A percentile compares a stretch with the other conserved stretches of the same genome.
Conservation (phyloP, 305 asterid species). For the Fraxinus sp. region DNA sequence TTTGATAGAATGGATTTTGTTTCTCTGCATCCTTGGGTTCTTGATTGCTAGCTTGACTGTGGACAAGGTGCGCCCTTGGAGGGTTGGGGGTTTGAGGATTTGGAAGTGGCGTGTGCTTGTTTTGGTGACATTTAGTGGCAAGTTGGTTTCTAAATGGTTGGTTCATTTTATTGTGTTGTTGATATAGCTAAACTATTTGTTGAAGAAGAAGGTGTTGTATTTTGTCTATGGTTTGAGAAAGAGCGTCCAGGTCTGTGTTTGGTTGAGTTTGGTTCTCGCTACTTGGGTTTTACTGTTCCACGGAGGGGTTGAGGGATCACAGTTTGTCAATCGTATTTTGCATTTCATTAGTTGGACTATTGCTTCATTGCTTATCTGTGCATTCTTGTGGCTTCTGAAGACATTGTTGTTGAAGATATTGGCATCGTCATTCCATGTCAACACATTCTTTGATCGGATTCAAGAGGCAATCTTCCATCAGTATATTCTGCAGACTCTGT, state of each 20-base stretch:
- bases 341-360: not conserved
- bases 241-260: not conserved
- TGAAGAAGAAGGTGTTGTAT: constrained; percentile 22
- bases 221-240: not conserved
- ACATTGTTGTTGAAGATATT: not conserved
- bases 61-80: constrained; percentile 31
- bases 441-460: constrained; percentile 21
- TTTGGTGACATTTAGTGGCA: constrained; percentile 67
- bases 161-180: constrained; percentile 56
- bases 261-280: not conserved
- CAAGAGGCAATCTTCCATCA: constrained; percentile 3
- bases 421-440: constrained; percentile 12
- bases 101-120: constrained; percentile 72
- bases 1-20: constrained; percentile 62
- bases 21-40: constrained; percentile 54
- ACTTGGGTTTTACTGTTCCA: not conserved
- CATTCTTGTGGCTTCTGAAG: constrained; percentile 8
- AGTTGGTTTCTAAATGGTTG: constrained; percentile 61
- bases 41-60: constrained; percentile 53
- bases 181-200: constrained; percentile 66
- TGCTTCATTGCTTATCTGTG: not conserved
- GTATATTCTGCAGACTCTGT: not conserved
- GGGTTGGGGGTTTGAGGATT: constrained; percentile 51
- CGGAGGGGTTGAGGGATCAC: not conserved
- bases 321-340: not conserved